Percentiles rank a stretch among this genome's conserved stretches.
phyloP scores from a whole-genome alignment of 1,139 yeast genomes.

The Blastobotrys apis region DNA sequence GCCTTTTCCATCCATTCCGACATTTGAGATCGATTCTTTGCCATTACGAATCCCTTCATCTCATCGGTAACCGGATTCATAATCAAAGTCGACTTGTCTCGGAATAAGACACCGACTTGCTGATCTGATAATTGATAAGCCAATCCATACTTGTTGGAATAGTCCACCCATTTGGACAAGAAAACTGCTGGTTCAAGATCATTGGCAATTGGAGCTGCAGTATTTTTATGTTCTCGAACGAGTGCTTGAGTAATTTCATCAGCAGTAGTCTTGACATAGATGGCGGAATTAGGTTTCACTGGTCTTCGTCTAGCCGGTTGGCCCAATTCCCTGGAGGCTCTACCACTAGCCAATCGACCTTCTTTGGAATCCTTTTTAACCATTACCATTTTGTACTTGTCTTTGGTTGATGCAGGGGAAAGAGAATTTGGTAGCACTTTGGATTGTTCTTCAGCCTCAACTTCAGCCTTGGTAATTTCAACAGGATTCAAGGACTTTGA shows the following conservation, averaged over 20 bases:
- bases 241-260: slow-evolving; percentile 8
- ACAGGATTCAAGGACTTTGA: slow-evolving; percentile 29
- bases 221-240: not conserved
- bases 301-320: slow-evolving; percentile 10
- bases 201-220: not conserved
- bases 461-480: slow-evolving; percentile 64
- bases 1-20: slow-evolving; percentile 21
- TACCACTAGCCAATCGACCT: not conserved
- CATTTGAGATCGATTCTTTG: not conserved
- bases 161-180: slow-evolving; percentile 96
- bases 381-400: slow-evolving; percentile 67
- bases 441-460: slow-evolving; percentile 66
- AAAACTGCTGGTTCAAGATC: slow-evolving; percentile 33
- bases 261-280: slow-evolving; percentile 7
- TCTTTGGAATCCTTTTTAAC: slow-evolving; percentile 21
- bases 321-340: slow-evolving; percentile 2
- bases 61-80: slow-evolving; percentile 20
- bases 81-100: slow-evolving; percentile 22
- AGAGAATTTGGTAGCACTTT: slow-evolving; percentile 79
- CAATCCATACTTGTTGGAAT: slow-evolving; percentile 92
- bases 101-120: slow-evolving; percentile 56
- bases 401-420: slow-evolving; percentile 88
- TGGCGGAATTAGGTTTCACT: slow-evolving; percentile 10
- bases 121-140: slow-evolving; percentile 89
- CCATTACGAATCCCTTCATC: slow-evolving; percentile 3